Conservation (phyloP, 208 protist genomes). For the Herpetomonas muscarum region DNA sequence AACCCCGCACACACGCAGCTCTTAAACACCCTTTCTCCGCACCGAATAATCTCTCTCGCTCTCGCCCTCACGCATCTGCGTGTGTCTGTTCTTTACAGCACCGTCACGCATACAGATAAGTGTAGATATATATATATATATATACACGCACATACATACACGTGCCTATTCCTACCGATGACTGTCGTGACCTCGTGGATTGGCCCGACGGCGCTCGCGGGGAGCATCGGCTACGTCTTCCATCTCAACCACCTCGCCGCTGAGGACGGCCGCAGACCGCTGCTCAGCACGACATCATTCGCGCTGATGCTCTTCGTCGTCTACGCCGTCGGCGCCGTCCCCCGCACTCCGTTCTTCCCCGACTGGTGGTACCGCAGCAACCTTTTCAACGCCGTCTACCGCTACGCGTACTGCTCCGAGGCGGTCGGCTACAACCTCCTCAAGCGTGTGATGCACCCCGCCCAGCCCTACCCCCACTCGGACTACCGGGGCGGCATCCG, state of each 20-base stretch:
- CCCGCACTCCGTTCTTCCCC: conserved; percentile 58
- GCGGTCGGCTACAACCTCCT: conserved; percentile 54
- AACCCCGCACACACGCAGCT: too few relatives aligned
- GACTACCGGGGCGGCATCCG: conserved; percentile 76
- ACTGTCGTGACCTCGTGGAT: background rate
- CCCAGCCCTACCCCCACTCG: conserved; percentile 57
- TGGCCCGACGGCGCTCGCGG: conserved; percentile 2
- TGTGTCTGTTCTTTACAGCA: background rate
- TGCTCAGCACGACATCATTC: conserved; percentile 1
- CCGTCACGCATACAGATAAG: background rate
- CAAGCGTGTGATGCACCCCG: conserved; percentile 48
- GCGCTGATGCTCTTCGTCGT: conserved; percentile 17
- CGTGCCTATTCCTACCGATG: background rate
- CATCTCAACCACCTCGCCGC: conserved; percentile 9
- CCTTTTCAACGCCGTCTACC: conserved; percentile 69
- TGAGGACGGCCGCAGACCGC: background rate
- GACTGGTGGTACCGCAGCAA: conserved; percentile 36
- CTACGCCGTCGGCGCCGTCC: conserved; percentile 40
- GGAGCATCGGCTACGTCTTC: conserved; percentile 11
- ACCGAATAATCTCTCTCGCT: background rate
- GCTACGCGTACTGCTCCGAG: conserved; percentile 60
- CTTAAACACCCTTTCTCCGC: too few relatives aligned
- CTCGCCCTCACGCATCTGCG: background rate
- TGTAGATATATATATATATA: conserved; percentile 1
- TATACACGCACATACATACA: conserved; percentile 2